phyloP scores from a whole-genome alignment of 306 rosid species.

The Biancaea sappan region DNA sequence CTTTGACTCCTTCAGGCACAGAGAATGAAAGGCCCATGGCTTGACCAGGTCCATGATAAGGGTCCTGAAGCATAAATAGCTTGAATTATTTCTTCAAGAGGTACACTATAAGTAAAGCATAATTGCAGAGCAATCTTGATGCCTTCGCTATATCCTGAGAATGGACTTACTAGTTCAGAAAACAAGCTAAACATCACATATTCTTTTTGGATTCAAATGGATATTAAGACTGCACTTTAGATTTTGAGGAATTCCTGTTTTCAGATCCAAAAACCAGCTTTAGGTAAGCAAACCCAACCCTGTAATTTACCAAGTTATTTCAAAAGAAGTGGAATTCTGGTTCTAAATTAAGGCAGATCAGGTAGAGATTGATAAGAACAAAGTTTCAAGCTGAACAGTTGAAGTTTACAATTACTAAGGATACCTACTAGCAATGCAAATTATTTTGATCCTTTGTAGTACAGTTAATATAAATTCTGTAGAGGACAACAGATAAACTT shows the following conservation, averaged over 20 bases:
- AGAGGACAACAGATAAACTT: not conserved
- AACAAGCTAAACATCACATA: not conserved
- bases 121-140: not conserved
- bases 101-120: not conserved
- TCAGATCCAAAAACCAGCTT: not conserved
- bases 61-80: slow-evolving; percentile 54
- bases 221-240: not conserved
- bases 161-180: not conserved
- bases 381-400: not conserved
- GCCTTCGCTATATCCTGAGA: not conserved
- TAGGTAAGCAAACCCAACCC: not conserved
- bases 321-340: not conserved
- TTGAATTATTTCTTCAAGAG: slow-evolving; percentile 12
- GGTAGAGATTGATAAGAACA: not conserved
- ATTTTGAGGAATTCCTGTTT: not conserved
- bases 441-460: not conserved
- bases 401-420: not conserved
- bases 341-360: not conserved
- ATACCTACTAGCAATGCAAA: not conserved
- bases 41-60: slow-evolving; percentile 97
- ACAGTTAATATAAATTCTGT: not conserved
- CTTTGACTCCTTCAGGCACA: slow-evolving; percentile 85
- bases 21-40: slow-evolving; percentile 99
- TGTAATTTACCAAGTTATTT: not conserved
- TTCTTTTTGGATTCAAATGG: not conserved